A percentile compares a stretch with the other conserved stretches of the same genome.
Evolutionary conservation across 257 asterid species (phyloP).

Genomic region (Solanum sejunctum): DNA sequence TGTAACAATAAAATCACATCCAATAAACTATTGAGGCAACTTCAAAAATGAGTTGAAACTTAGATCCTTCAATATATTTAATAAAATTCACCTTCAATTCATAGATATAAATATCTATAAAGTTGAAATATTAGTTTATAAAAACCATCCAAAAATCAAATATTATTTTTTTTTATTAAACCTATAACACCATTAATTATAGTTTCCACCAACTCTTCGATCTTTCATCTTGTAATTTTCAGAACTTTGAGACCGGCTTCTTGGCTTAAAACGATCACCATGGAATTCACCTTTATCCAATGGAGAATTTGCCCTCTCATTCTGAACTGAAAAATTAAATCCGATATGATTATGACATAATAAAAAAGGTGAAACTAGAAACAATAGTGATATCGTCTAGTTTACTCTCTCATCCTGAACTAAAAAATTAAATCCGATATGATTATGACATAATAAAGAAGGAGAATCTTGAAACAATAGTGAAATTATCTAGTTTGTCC

Average conservation of each 20-base stretch:
- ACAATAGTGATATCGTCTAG: too few relatives aligned
- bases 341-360: too few relatives aligned
- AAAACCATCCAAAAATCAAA: neutral
- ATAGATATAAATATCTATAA: neutral
- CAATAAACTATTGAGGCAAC: neutral
- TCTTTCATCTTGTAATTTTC: neutral
- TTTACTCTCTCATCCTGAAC: too few relatives aligned
- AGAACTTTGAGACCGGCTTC: neutral
- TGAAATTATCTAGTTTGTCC: neutral
- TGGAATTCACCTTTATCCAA: conserved; percentile 5
- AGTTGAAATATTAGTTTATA: neutral
- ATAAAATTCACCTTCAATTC: neutral
- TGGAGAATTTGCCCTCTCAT: conserved; percentile 14
- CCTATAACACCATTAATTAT: neutral
- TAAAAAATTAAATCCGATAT: too few relatives aligned
- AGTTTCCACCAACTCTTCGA: conserved; percentile 1
- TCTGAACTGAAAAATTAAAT: too few relatives aligned
- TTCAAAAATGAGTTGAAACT: neutral
- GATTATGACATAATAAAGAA: too few relatives aligned
- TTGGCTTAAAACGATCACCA: neutral
- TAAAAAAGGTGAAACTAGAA: too few relatives aligned
- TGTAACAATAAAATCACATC: neutral
- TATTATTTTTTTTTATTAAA: neutral
- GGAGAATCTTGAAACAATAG: too few relatives aligned
- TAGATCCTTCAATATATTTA: neutral